Percentiles rank a stretch among this genome's conserved stretches.
Evolutionary conservation across 148 eudicot species (phyloP).

Genomic region (Rhododendron ferrugineum): DNA sequence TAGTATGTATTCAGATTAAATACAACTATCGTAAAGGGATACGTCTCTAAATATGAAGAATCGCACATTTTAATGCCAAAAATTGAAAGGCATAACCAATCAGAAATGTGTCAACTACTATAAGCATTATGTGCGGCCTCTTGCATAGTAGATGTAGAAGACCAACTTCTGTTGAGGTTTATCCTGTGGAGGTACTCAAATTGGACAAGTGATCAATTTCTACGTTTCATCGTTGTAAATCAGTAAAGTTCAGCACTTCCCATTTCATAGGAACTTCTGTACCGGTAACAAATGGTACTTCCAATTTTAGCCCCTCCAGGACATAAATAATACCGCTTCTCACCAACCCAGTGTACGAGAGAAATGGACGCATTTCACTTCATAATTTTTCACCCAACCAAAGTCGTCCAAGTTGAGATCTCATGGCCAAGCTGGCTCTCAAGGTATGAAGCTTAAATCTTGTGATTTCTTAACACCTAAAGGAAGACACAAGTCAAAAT

Average conservation of each 20-base stretch:
- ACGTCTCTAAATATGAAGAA: not conserved
- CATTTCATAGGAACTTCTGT: not conserved
- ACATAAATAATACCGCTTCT: not conserved
- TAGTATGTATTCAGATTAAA: not conserved
- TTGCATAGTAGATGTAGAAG: not conserved
- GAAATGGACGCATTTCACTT: not conserved
- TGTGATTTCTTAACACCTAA: not conserved
- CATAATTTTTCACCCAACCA: not conserved
- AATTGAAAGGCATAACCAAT: not conserved
- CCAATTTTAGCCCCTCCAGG: not conserved
- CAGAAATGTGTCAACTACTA: not conserved
- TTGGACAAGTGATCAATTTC: not conserved
- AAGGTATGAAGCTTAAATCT: not conserved
- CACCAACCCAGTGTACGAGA: not conserved
- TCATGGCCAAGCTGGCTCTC: not conserved
- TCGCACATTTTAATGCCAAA: not conserved
- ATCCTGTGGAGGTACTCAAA: not conserved
- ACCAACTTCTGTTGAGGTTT: not conserved
- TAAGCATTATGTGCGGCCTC: not conserved
- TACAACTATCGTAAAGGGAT: not conserved
- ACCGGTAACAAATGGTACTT: not conserved
- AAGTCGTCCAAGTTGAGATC: not conserved
- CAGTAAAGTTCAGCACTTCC: not conserved
- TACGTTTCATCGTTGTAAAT: not conserved
- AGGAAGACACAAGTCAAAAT: not conserved